A percentile compares a stretch with the other conserved stretches of the same genome.
phyloP scores from a whole-genome alignment of 176 grass and related monocot species.

The Bromus sterilis region DNA sequence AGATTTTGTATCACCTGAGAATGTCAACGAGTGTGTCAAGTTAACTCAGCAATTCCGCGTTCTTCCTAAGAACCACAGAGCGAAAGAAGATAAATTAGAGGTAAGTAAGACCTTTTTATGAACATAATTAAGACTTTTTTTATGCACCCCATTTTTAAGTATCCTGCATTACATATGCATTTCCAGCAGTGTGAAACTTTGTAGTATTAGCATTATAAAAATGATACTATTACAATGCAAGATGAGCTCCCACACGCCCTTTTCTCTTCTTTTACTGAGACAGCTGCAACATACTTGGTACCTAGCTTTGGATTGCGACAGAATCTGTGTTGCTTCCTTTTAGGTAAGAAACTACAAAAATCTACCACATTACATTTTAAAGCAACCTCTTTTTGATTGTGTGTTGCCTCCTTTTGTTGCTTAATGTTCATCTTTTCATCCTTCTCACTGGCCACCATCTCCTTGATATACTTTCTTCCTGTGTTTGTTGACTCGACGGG shows the following conservation, averaged over 20 bases:
- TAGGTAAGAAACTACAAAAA: not conserved
- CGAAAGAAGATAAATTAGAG: constrained; percentile 86
- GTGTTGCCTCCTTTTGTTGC: not conserved
- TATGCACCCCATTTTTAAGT: not conserved
- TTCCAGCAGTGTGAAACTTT: not conserved
- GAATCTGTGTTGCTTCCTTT: not conserved
- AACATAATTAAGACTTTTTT: constrained; percentile 5
- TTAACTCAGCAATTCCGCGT: constrained; percentile 62
- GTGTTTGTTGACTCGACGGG: not conserved
- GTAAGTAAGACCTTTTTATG: constrained; percentile 30
- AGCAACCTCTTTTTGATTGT: not conserved
- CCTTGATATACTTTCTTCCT: not conserved
- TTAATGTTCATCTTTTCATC: not conserved
- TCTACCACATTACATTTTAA: not conserved
- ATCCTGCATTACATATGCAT: constrained; percentile 3
- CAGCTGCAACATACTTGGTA: not conserved
- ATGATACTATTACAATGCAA: not conserved
- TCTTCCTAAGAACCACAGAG: constrained; percentile 60
- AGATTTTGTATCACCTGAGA: constrained; percentile 86
- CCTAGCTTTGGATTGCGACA: not conserved
- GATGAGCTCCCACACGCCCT: not conserved
- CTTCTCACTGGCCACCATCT: not conserved
- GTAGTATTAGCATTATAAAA: not conserved
- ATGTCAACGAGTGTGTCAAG: constrained; percentile 49
- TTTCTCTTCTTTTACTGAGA: not conserved